Percentiles rank a stretch among this genome's conserved stretches.
These are phyloP conservation scores for Alternaria gansuensis DNA, from an alignment of 2,329 filamentous ascomycete species.

Conservation along the genomic window DNA sequence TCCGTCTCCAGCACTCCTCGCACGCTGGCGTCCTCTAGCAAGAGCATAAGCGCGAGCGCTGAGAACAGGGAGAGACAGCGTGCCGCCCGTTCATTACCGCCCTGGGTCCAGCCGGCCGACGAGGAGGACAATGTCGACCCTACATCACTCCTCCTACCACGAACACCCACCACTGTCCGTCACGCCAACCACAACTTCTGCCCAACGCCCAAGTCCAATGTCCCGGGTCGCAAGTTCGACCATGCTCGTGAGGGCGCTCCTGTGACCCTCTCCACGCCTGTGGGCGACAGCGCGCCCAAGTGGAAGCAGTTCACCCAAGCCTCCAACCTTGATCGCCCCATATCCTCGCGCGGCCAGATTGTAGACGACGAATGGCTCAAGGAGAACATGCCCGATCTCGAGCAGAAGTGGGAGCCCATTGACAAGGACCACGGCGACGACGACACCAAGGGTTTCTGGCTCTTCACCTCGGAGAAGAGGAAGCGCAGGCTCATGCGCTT, in stretches of 20 bases:
- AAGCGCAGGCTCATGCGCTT: constrained; percentile 67
- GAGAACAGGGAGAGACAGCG: constrained; percentile 49
- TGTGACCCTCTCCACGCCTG: constrained; percentile 47
- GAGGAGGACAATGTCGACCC: constrained; percentile 48
- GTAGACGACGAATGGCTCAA: constrained; percentile 59
- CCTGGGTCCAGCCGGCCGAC: constrained; percentile 52
- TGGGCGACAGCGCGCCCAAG: constrained; percentile 50
- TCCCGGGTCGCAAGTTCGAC: constrained; percentile 52
- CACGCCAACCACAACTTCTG: constrained; percentile 52
- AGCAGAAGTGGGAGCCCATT: constrained; percentile 63
- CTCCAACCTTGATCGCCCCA: constrained; percentile 41
- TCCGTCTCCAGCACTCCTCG: constrained; percentile 49
- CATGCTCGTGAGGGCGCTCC: constrained; percentile 51
- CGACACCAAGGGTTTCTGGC: constrained; percentile 60
- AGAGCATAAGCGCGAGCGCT: constrained; percentile 37
- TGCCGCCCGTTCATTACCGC: constrained; percentile 48
- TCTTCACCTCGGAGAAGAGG: constrained; percentile 59
- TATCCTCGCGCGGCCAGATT: constrained; percentile 47
- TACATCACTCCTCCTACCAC: constrained; percentile 46
- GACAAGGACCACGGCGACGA: constrained; percentile 62
- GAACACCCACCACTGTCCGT: constrained; percentile 46
- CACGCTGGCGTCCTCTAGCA: constrained; percentile 50
- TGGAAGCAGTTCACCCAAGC: constrained; percentile 52
- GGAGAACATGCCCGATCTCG: constrained; percentile 59
- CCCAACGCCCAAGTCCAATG: constrained; percentile 52